Base-by-base conservation (phyloP, 495 filamentous ascomycete genomes). In the Glonium stellatum region DNA sequence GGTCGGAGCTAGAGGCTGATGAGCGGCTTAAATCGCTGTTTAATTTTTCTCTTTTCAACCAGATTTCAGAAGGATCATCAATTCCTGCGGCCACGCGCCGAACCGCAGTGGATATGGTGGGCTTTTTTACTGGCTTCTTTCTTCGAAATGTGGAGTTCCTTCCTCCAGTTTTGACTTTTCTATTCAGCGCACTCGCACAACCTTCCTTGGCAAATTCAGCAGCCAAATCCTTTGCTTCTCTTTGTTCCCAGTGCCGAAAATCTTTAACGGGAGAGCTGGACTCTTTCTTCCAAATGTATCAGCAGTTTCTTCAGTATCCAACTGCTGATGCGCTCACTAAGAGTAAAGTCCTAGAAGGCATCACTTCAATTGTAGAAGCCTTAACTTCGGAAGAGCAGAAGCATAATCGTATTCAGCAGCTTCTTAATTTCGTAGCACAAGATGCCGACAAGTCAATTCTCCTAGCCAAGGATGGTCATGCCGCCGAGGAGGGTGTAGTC, bases 351-450 rank as follows among this genome's bases (percentile, higher is more conserved):
- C 72, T 96, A 12, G 87, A 88, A 58, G 90, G 85, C 8, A 92
- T 97, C 55, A 83, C 90, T 8, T 83, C 85, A 13, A 88, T 97
- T 56, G 83, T 95, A 37, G 90, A 96, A 66, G 89, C 87, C 36
- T 72, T 93, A 27, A 76, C 80, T 6, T 74, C 79, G 0, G 85
- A 93, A 54, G 73, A 79, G 41, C 72, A 81, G 41, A 88, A 88
- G 68, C 71, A 82, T 1, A 74, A 71, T 27, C 82, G 82, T 1
- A 74, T 95, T 10, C 79, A 82, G 54, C 74, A 80, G 54, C 78
- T 97, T 11, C 73, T 96, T 10, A 69, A 69, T 11, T 84, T 84
- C 59, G 78, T 96, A 50, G 81, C 82, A 46, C 57, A 69, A 21
- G 87, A 92, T 63, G 71, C 64, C 47, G 47, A 70, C 64, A 48